Evolutionary conservation across 306 rosid species (phyloP), one percentile per base, ranked within the genome.

Genomic region (Clitoria ternatea): DNA sequence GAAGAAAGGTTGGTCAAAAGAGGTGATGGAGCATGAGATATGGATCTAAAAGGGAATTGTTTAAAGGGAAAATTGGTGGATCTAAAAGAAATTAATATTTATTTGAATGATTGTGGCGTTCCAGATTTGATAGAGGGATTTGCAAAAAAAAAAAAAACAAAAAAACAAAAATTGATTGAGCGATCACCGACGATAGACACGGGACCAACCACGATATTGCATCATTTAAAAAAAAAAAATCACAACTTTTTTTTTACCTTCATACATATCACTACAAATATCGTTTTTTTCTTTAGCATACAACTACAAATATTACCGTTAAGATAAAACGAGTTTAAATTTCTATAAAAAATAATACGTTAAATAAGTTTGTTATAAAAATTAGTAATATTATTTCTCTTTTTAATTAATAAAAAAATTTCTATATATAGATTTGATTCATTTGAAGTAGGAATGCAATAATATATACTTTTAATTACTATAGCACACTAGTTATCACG

Each of bases 181-280:
- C 52, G 69, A 79, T 82, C 86, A 82, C 83, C 83, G 86, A 79
- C 83, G 81, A 24, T 62, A 3, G 13, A 2, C 70, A 54, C 71
- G 80, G 72, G 72, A 64, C 69, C 76, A 19, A 18, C 3, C 13
- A 4, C 4, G 18, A 59, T 32, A 33, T 59, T 59, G 4, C 42
- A 30, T 18, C 17, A 7, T 72, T 73, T 45, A 11, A 37, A 4
- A 12, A 0, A 6, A 19, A 37, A 10, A 1, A 4, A 10, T 35
- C 43, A 37, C n/a, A n/a, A 13, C 0, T 14, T 3, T 18, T 19
- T 4, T 7, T 36, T 18, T 17, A 33, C 8, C 66, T 17, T 17
- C 24, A 3, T 7, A n/a, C n/a, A n/a, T n/a, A n/a, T n/a, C n/a
- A n/a, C n/a, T n/a, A n/a, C n/a, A n/a, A n/a, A n/a, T n/a, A n/a